These are phyloP conservation scores for Suillus lakei DNA, from an alignment of 768 basidiomycete genomes.

Conservation along the genomic window DNA sequence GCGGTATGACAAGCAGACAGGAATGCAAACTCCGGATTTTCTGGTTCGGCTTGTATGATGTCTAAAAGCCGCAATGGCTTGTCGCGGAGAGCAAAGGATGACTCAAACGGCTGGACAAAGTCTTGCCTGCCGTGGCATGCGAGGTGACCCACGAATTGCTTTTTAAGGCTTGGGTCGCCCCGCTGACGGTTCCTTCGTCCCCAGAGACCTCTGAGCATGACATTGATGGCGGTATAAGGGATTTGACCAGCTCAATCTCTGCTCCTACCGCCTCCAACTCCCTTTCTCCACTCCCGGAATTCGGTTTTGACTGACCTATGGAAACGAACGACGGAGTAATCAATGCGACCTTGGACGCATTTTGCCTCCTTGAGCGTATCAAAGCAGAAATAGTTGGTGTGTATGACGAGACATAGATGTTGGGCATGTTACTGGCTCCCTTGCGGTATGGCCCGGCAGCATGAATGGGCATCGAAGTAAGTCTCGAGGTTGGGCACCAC, in stretches of 20 bases:
- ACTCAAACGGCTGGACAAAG: constrained; percentile 26
- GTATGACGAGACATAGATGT: constrained; percentile 37
- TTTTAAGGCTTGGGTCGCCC: constrained; percentile 19
- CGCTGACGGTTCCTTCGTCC: constrained; percentile 16
- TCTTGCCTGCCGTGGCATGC: constrained; percentile 36
- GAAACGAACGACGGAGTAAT: constrained; percentile 9
- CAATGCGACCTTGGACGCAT: not conserved
- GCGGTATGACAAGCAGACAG: constrained; percentile 41
- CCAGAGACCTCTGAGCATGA: constrained; percentile 18
- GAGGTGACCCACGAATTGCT: constrained; percentile 35
- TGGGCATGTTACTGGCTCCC: constrained; percentile 12
- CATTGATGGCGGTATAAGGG: constrained; percentile 21
- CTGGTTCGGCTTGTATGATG: constrained; percentile 22
- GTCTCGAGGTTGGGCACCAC: constrained; percentile 40
- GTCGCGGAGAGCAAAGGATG: constrained; percentile 30
- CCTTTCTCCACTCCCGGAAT: constrained; percentile 1
- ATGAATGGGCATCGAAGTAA: constrained; percentile 37
- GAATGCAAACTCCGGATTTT: constrained; percentile 34
- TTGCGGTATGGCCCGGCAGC: constrained; percentile 35
- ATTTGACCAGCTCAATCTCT: constrained; percentile 26
- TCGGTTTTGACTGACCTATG: constrained; percentile 24
- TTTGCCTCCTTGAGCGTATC: constrained; percentile 23
- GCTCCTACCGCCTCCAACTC: constrained; percentile 20
- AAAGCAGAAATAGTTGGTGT: constrained; percentile 37
- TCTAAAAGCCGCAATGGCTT: constrained; percentile 25